These are phyloP conservation scores for Lasiosphaeris hirsuta DNA, from an alignment of 495 filamentous ascomycete species.

Conservation along the genomic window DNA sequence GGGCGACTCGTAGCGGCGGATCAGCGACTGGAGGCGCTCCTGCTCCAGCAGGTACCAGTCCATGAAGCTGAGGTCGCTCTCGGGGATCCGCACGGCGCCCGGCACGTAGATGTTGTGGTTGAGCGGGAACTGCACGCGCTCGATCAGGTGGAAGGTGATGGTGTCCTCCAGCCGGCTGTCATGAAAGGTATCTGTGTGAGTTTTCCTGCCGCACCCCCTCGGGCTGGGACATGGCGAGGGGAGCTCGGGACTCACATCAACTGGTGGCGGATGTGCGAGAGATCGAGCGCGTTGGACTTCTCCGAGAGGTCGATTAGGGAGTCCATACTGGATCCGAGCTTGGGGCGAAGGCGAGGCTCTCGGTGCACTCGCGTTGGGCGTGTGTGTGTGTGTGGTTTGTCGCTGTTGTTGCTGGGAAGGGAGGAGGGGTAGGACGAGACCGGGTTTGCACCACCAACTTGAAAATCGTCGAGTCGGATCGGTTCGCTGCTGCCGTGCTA, in stretches of 20 bases:
- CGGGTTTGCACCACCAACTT: background rate
- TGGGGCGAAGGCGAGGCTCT: background rate
- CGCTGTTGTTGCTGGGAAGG: background rate
- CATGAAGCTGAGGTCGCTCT: slow-evolving; percentile 69
- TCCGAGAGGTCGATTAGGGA: slow-evolving; percentile 83
- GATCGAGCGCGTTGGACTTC: slow-evolving; percentile 76
- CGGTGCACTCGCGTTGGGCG: background rate
- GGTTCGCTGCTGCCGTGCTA: background rate
- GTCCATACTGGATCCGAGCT: slow-evolving; percentile 62
- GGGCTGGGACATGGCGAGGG: background rate
- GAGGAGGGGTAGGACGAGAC: background rate
- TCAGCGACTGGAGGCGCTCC: slow-evolving; percentile 86
- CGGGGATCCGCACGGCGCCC: slow-evolving; percentile 77
- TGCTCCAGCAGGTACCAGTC: slow-evolving; percentile 91
- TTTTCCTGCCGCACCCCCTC: background rate
- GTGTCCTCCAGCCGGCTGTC: slow-evolving; percentile 94
- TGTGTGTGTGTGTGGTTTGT: background rate
- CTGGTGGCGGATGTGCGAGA: slow-evolving; percentile 91
- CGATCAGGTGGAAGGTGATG: slow-evolving; percentile 97
- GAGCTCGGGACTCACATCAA: slow-evolving; percentile 64
- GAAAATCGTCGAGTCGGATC: too few species aligned
- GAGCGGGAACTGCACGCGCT: slow-evolving; percentile 93
- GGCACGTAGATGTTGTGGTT: slow-evolving; percentile 84
- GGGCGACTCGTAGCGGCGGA: slow-evolving; percentile 91
- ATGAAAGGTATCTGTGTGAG: background rate